Conservation (phyloP, 306 rosid species). For the Vigna nakashimae region DNA sequence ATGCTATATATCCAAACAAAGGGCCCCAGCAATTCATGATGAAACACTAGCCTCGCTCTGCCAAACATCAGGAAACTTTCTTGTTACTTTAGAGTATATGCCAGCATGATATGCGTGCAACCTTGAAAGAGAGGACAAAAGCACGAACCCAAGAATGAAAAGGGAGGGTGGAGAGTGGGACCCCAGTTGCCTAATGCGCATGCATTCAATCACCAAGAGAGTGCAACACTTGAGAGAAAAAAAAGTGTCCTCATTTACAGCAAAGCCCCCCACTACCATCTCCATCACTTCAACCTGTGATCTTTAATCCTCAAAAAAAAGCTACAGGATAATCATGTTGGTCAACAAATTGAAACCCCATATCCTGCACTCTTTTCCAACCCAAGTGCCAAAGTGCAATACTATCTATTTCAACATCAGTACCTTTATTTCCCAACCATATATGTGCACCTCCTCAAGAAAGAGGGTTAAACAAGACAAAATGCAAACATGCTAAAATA, state of each 20-base stretch:
- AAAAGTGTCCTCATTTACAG: conserved; percentile 61
- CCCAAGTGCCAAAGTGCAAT: conserved; percentile 49
- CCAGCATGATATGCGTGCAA: conserved; percentile 50
- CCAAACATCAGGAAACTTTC: conserved; percentile 52
- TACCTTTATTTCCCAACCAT: conserved; percentile 63
- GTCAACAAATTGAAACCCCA: conserved; percentile 58
- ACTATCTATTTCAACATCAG: conserved; percentile 43
- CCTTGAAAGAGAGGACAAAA: conserved; percentile 55
- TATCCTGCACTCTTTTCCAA: conserved; percentile 39
- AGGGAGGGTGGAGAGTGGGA: conserved; percentile 54
- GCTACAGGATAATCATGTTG: conserved; percentile 60
- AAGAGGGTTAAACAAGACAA: conserved; percentile 36
- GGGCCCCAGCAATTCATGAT: conserved; percentile 55
- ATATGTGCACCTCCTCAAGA: conserved; percentile 49
- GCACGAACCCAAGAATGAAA: conserved; percentile 49
- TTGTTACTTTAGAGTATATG: conserved; percentile 48
- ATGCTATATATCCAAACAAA: conserved; percentile 39
- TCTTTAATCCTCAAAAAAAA: conserved; percentile 56
- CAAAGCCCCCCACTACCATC: conserved; percentile 60
- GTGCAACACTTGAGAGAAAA: conserved; percentile 54
- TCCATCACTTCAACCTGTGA: conserved; percentile 65
- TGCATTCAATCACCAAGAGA: conserved; percentile 62
- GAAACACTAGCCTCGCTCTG: conserved; percentile 43
- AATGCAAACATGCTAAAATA: conserved; percentile 44
- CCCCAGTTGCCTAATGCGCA: conserved; percentile 69